Conservation (phyloP, 2,329 filamentous ascomycete species). For the Chalaropsis thielavioides region DNA sequence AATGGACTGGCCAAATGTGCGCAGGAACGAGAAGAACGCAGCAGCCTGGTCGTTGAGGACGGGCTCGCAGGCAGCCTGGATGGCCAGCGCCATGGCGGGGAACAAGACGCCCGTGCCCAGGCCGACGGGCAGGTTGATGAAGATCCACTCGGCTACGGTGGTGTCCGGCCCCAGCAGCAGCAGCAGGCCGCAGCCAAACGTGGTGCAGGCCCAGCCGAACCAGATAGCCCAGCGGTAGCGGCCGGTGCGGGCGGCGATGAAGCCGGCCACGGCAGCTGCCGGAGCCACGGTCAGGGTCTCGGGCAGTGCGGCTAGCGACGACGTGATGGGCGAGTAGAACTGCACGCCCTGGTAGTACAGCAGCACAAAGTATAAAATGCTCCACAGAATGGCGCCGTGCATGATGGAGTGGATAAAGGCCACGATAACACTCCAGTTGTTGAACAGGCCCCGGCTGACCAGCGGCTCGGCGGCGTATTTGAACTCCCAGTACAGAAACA, state of each 20-base stretch:
- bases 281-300: slow-evolving; percentile 50
- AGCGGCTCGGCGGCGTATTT: slow-evolving; percentile 36
- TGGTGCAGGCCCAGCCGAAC: slow-evolving; percentile 45
- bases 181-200: slow-evolving; percentile 42
- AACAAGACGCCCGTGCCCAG: slow-evolving; percentile 51
- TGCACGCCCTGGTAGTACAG: slow-evolving; percentile 39
- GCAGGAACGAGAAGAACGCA: slow-evolving; percentile 49
- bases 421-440: slow-evolving; percentile 34
- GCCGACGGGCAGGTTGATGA: slow-evolving; percentile 45
- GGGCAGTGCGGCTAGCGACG: slow-evolving; percentile 43
- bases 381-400: slow-evolving; percentile 43
- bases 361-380: slow-evolving; percentile 38
- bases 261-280: slow-evolving; percentile 40
- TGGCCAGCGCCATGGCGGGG: slow-evolving; percentile 45
- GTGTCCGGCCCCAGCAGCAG: slow-evolving; percentile 35
- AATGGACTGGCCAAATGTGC: slow-evolving; percentile 22
- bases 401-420: slow-evolving; percentile 39
- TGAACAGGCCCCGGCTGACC: slow-evolving; percentile 32
- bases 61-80: slow-evolving; percentile 43
- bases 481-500: slow-evolving; percentile 41
- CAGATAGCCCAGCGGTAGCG: slow-evolving; percentile 47
- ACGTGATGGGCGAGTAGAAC: slow-evolving; percentile 37
- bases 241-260: slow-evolving; percentile 40
- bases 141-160: slow-evolving; percentile 40
- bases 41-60: slow-evolving; percentile 39